phyloP scores from a whole-genome alignment of 257 asterid species.

The Jacaranda copaia region DNA sequence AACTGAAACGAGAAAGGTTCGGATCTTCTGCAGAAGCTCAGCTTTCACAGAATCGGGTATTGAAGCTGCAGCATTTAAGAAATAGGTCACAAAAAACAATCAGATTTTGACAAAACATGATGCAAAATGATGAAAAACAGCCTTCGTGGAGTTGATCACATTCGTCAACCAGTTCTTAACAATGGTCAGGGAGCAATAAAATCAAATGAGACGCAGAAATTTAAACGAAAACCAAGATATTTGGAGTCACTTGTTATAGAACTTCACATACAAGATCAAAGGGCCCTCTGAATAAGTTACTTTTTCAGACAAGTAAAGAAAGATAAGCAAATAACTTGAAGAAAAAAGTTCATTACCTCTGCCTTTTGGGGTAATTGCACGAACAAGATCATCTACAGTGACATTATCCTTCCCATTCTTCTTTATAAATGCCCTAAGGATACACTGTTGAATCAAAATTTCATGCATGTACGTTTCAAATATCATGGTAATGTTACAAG shows the following conservation, averaged over 20 bases:
- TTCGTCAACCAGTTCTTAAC: neutral
- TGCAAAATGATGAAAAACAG: neutral
- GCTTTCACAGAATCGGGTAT: conserved; percentile 59
- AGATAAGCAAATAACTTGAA: conserved; percentile 11
- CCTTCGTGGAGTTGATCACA: too few species aligned
- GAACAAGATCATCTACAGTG: conserved; percentile 55
- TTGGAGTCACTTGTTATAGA: neutral
- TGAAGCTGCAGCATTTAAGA: conserved; percentile 44
- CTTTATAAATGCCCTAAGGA: conserved; percentile 47
- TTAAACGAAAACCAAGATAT: neutral
- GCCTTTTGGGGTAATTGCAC: conserved; percentile 60
- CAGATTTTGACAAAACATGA: neutral
- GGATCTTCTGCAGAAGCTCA: conserved; percentile 54
- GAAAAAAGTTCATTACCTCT: conserved; percentile 43
- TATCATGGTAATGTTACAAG: too few species aligned
- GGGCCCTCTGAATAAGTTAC: neutral
- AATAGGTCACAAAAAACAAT: neutral
- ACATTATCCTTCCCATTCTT: conserved; percentile 52
- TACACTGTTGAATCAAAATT: neutral
- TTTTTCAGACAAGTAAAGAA: neutral
- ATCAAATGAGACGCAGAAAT: neutral
- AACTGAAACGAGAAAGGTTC: conserved; percentile 51
- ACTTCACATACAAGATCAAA: neutral
- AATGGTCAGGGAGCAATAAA: neutral
- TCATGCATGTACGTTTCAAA: neutral